Conservation (phyloP, 495 filamentous ascomycete species). For the Aspergillus sparsus region DNA sequence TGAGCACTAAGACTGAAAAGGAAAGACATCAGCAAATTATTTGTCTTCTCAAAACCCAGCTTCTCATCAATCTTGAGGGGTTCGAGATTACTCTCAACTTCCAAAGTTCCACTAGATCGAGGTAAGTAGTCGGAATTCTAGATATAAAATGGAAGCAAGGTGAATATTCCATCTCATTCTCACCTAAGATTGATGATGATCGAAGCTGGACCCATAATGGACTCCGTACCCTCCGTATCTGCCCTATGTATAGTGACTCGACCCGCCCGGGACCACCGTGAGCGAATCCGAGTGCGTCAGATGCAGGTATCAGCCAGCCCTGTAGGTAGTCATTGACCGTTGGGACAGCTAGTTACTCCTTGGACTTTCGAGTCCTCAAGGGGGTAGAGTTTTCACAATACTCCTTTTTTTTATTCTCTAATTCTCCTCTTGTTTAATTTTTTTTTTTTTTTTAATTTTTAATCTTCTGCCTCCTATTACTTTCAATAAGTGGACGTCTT, state of each 20-base stretch:
- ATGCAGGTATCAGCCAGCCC: constrained; percentile 26
- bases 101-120: too few species aligned
- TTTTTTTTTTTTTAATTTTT: too few species aligned
- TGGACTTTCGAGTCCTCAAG: constrained; percentile 10
- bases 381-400: background rate
- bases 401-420: background rate
- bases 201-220: background rate
- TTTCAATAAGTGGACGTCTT: background rate
- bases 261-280: constrained; percentile 4
- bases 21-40: background rate
- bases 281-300: background rate
- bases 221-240: constrained; percentile 1
- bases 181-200: background rate
- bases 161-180: too few species aligned
- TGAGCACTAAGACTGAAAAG: background rate
- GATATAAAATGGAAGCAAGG: too few species aligned
- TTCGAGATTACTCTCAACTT: too few species aligned
- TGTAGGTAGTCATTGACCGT: constrained; percentile 9
- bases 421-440: background rate
- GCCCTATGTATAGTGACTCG: constrained; percentile 26
- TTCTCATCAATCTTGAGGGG: too few species aligned
- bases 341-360: constrained; percentile 7
- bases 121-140: too few species aligned
- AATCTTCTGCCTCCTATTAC: background rate
- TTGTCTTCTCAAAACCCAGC: background rate